A percentile compares a stretch with the other conserved stretches of the same genome.
phyloP scores from a whole-genome alignment of 306 rosid genomes.

The Sesbania bispinosa region DNA sequence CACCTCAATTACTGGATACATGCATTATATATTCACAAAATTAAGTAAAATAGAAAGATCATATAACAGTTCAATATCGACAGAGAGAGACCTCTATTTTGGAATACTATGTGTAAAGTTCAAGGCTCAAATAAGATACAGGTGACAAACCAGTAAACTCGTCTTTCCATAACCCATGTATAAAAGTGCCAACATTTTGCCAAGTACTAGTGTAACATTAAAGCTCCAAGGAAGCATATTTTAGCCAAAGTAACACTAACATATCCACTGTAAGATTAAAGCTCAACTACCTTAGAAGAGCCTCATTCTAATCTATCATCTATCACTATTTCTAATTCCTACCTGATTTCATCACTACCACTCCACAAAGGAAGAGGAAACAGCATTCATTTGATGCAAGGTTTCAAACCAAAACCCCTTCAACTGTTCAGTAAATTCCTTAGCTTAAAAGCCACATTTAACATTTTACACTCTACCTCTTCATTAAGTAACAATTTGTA shows the following conservation, averaged over 20 bases:
- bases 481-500: not conserved
- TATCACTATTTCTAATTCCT: not conserved
- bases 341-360: not conserved
- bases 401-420: not conserved
- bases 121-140: not conserved
- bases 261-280: not conserved
- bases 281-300: too few relatives aligned
- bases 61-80: not conserved
- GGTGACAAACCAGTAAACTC: not conserved
- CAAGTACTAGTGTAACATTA: not conserved
- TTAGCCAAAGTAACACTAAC: not conserved
- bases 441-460: not conserved
- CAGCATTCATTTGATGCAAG: not conserved
- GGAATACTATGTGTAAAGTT: not conserved
- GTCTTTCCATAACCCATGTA: not conserved
- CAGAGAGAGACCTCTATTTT: not conserved
- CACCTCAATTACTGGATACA: not conserved
- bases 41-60: not conserved
- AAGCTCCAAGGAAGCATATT: not conserved
- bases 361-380: not conserved
- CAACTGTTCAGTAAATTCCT: not conserved
- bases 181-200: not conserved
- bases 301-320: too few relatives aligned
- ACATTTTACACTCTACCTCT: not conserved
- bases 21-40: conserved; percentile 8